These are phyloP conservation scores for Austroboletus sp. DNA, from an alignment of 1,284 basidiomycete genomes.

Conservation along the genomic window DNA sequence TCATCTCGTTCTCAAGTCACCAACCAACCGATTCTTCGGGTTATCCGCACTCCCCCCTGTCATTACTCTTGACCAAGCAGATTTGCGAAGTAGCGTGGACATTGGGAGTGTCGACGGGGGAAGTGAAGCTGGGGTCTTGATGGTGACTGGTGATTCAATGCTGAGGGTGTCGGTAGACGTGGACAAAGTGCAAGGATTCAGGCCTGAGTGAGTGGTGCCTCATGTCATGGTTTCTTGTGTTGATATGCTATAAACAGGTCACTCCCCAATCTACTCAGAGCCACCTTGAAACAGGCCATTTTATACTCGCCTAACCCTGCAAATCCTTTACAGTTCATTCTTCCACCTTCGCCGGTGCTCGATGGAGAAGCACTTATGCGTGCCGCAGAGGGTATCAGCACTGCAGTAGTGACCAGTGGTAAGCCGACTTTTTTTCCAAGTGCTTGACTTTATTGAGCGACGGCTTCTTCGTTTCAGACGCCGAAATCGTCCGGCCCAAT, in stretches of 20 bases:
- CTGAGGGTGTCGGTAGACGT: slow-evolving; percentile 59
- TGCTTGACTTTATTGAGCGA: not conserved
- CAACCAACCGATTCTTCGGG: slow-evolving; percentile 62
- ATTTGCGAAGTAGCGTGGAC: slow-evolving; percentile 11
- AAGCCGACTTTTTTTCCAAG: slow-evolving; percentile 4
- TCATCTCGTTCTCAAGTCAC: slow-evolving; percentile 63
- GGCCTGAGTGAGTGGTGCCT: slow-evolving; percentile 45
- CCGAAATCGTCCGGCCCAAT: slow-evolving; percentile 65
- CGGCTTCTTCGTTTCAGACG: slow-evolving; percentile 41
- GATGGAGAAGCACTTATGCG: slow-evolving; percentile 76
- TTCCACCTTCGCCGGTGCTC: slow-evolving; percentile 59
- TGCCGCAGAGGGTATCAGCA: slow-evolving; percentile 72
- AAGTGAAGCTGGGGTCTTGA: slow-evolving; percentile 48
- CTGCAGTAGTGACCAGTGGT: slow-evolving; percentile 68
- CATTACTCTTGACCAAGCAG: slow-evolving; percentile 24
- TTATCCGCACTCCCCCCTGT: slow-evolving; percentile 44
- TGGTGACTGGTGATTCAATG: slow-evolving; percentile 62
- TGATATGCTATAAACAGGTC: slow-evolving; percentile 41
- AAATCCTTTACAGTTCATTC: slow-evolving; percentile 82
- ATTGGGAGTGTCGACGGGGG: slow-evolving; percentile 10
- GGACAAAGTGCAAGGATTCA: slow-evolving; percentile 53
- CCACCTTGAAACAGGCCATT: slow-evolving; percentile 83
- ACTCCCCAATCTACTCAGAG: slow-evolving; percentile 65
- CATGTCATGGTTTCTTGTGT: slow-evolving; percentile 30
- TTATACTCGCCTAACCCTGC: slow-evolving; percentile 48